Percentiles rank a stretch among this genome's conserved stretches.
phyloP scores from a whole-genome alignment of 768 basidiomycete genomes.

The Scleroderma bovista region DNA sequence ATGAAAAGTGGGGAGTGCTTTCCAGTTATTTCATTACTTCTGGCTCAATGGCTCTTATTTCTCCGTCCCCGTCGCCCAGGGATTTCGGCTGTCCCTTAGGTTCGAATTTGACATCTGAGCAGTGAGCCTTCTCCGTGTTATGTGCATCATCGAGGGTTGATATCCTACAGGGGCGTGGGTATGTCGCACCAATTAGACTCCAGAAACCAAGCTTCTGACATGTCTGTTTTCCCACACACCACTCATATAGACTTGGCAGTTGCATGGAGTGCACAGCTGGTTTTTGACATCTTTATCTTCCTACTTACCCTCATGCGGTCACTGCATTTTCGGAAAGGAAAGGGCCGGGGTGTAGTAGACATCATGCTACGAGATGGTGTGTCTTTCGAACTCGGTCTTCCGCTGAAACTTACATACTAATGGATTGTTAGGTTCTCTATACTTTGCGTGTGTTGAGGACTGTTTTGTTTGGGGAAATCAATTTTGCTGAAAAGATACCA shows the following conservation, averaged over 20 bases:
- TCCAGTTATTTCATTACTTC: conserved; percentile 3
- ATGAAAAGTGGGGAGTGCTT: conserved; percentile 7
- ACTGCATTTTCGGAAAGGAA: neutral
- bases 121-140: conserved; percentile 1
- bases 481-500: neutral
- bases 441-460: conserved; percentile 10
- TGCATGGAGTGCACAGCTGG: conserved; percentile 10
- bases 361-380: conserved; percentile 10
- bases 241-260: conserved; percentile 4
- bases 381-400: neutral
- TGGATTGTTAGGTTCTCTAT: conserved; percentile 8
- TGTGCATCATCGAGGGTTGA: neutral
- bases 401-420: neutral
- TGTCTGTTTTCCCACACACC: neutral
- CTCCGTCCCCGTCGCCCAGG: too few relatives aligned
- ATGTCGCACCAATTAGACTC: neutral
- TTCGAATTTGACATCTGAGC: neutral
- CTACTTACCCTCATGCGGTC: conserved; percentile 15
- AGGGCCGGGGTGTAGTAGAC: conserved; percentile 6
- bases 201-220: neutral
- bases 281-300: conserved; percentile 19
- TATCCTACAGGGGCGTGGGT: neutral
- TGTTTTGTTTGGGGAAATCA: neutral
- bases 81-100: conserved; percentile 1
- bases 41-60: neutral